Conservation (phyloP, 306 rosid genomes). For the Leucaena leucocephala region DNA sequence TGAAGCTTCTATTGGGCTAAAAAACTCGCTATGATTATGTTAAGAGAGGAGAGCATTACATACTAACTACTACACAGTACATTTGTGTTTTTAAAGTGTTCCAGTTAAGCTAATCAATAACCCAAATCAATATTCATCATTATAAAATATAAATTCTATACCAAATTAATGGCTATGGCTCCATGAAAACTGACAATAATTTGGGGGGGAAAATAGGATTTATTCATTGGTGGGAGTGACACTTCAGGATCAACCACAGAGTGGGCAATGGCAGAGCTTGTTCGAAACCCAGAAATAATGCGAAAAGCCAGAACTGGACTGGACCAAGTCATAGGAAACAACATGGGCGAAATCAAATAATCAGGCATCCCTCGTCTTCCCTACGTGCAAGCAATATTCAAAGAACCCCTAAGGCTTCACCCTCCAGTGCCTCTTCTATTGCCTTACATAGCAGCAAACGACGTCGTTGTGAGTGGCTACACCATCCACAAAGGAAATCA, state of each 20-base stretch:
- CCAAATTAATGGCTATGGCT: too few species aligned
- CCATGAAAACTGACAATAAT: too few species aligned
- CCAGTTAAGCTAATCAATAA: neutral
- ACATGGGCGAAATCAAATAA: slow-evolving; percentile 40
- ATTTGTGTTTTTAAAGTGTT: neutral
- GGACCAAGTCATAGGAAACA: slow-evolving; percentile 32
- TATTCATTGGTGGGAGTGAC: slow-evolving; percentile 63
- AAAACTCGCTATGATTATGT: neutral
- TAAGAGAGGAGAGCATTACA: neutral
- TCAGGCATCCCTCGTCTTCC: slow-evolving; percentile 54
- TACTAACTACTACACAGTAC: neutral
- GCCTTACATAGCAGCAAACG: slow-evolving; percentile 54
- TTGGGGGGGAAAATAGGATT: slow-evolving; percentile 40
- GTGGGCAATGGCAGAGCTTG: slow-evolving; percentile 74
- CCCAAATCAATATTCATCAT: neutral
- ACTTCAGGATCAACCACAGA: slow-evolving; percentile 61
- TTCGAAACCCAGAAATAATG: slow-evolving; percentile 46
- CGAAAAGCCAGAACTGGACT: slow-evolving; percentile 49
- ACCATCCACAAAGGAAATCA: slow-evolving; percentile 50
- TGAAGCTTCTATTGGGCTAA: too few species aligned
- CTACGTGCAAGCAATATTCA: slow-evolving; percentile 54
- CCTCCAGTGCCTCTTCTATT: slow-evolving; percentile 62
- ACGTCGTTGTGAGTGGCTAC: slow-evolving; percentile 44
- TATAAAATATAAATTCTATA: too few species aligned
- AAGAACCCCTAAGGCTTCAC: slow-evolving; percentile 66